Evolutionary conservation across 2,329 filamentous ascomycete species (phyloP), one percentile per base, ranked within the genome.

Genomic region (Monilinia laxa): DNA sequence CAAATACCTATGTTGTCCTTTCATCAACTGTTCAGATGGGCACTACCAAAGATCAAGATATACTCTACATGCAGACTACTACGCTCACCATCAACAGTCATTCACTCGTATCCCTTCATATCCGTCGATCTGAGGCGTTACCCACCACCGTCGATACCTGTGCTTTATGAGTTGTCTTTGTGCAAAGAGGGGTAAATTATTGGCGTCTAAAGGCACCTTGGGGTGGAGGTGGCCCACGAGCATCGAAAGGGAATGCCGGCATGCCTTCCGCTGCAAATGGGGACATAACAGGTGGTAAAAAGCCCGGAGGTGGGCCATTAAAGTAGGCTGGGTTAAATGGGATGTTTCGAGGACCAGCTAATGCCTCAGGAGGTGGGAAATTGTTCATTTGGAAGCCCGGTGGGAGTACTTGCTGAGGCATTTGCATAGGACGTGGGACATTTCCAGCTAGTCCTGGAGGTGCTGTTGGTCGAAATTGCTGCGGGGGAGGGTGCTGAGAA

Each of bases 341-440:
- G 68, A 81, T 81, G 68, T 80, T 76, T 40, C 74, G 73, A 49
- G 74, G 72, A 25, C 73, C 72, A 31, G 70, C 67, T 76, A 86
- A 80, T 18, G 77, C 79, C 40, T 84, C 82, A 1, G 81, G 82
- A 53, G 75, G 73, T 16, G 81, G 81, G 74, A 83, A 80, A 25
- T 77, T 78, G 25, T 78, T 79, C 11, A 81, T 82, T 18, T 84
- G 82, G 69, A 88, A 88, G 74, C 84, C 86, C n/a, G 85, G 84
- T 25, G 84, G 84, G 72, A 85, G 87, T 80, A 87, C 86, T 69
- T 82, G 83, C 67, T 75, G 75, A 63, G 83, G 84, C 76, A 85
- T 81, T 20, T 83, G 83, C 69, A 82, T 80, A 70, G 71, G 73
- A 55, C 74, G 72, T 31, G 65, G 52, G n/a, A 70, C 70, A 69